A percentile compares a stretch with the other conserved stretches of the same genome.
Evolutionary conservation across 331 rosid genomes (phyloP).

Genomic region (Arachis monticola): DNA sequence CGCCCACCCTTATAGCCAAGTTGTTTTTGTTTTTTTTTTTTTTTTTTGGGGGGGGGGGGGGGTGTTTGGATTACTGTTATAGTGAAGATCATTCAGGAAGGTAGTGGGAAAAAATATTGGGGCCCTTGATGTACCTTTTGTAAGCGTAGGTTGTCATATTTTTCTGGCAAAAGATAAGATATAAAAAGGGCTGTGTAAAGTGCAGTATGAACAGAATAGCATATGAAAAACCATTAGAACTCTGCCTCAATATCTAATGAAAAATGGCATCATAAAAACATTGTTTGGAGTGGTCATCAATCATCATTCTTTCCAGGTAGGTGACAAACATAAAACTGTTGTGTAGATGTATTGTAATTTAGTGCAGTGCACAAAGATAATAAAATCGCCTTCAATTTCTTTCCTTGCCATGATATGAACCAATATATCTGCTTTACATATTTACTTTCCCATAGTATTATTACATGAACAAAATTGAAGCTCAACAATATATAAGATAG

Average conservation of each 20-base stretch:
- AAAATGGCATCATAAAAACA: conserved; percentile 32
- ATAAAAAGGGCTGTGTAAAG: conserved; percentile 31
- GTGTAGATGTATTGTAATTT: conserved; percentile 38
- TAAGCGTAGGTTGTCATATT: conserved; percentile 27
- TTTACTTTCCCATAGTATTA: neutral
- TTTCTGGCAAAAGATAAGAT: conserved; percentile 26
- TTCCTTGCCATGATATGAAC: neutral
- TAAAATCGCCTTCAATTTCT: conserved; percentile 21
- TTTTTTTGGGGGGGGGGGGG: no score
- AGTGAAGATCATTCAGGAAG: conserved; percentile 38
- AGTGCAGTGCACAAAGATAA: conserved; percentile 6
- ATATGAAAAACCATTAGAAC: conserved; percentile 26
- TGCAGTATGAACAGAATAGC: conserved; percentile 17
- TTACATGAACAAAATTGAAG: neutral
- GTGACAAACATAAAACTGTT: neutral
- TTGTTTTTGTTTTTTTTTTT: conserved; percentile 7
- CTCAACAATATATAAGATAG: neutral
- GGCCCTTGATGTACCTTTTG: conserved; percentile 33
- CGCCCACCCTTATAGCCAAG: conserved; percentile 58
- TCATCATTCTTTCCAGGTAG: conserved; percentile 47
- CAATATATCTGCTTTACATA: neutral
- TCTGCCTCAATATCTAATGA: conserved; percentile 23
- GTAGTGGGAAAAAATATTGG: conserved; percentile 45
- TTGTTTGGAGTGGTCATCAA: conserved; percentile 28
- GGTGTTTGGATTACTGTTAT: conserved; percentile 29